phyloP scores from a whole-genome alignment of 202 grass and related monocot genomes.

The Brachypodium distachyon region DNA sequence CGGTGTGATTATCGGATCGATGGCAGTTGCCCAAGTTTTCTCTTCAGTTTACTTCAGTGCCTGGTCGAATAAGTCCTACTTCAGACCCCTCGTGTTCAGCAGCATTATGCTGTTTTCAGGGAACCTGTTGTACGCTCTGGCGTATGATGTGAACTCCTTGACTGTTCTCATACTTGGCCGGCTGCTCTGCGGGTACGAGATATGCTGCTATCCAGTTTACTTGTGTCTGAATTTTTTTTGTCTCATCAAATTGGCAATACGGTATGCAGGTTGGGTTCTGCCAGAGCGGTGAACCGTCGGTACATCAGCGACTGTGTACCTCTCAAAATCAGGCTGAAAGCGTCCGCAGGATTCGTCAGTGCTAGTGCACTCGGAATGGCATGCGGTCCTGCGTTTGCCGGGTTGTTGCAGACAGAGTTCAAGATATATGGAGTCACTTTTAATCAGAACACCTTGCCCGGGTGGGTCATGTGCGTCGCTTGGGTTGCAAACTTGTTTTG shows the following conservation, averaged over 20 bases:
- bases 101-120: conserved; percentile 74
- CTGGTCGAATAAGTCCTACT: conserved; percentile 90
- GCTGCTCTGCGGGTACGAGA: conserved; percentile 72
- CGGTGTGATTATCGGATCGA: conserved; percentile 87
- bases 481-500: conserved; percentile 67
- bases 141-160: conserved; percentile 81
- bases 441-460: conserved; percentile 79
- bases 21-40: conserved; percentile 92
- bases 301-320: conserved; percentile 93
- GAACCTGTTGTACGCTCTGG: conserved; percentile 77
- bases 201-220: background rate
- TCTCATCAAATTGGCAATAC: conserved; percentile 4
- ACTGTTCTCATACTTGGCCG: conserved; percentile 60
- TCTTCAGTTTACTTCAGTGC: conserved; percentile 98
- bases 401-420: conserved; percentile 68
- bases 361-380: conserved; percentile 97
- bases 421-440: conserved; percentile 66
- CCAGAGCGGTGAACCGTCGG: conserved; percentile 85
- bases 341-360: conserved; percentile 87
- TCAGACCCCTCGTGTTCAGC: conserved; percentile 87
- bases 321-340: conserved; percentile 72
- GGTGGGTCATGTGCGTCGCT: conserved; percentile 72
- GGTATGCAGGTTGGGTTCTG: conserved; percentile 65
- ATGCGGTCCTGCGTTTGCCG: conserved; percentile 76
- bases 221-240: background rate